Base-by-base conservation (phyloP, 2,329 filamentous ascomycete genomes). In the Colletotrichum theobromicola region DNA sequence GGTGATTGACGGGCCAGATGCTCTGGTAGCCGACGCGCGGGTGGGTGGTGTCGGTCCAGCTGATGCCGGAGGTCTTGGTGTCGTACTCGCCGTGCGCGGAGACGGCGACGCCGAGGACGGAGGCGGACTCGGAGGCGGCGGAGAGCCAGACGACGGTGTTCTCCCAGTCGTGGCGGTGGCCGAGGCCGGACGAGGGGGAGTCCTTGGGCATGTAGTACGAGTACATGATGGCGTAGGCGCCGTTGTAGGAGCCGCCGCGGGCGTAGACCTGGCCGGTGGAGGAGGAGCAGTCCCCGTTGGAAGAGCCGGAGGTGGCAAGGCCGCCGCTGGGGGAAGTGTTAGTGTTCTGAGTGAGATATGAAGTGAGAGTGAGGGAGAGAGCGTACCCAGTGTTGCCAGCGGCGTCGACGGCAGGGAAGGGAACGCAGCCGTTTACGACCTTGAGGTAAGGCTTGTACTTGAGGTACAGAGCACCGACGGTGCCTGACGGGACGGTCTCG, bases 381-480 rank as follows among this genome's bases (percentile, higher is more conserved):
- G 77, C 84, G 74, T 80, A 92, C 90, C 87, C 85, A 18, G 88
- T 92, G 77, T 93, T 86, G 4, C 91, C 91, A 0, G 83, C 80
- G 1, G 85, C 85, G 75, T 93, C 88, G 2, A 93, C 91, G 2
- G 88, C 91, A 0, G 91, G 90, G 78, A 91, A 93, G 0, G 91
- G 90, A 10, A 92, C 90, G 75, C 91, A 93, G 60, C 91, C 91
- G 77, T 90, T 89, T 21, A 86, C 85, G 7, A 92, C 87, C 55
- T 79, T 78, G 35, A 84, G 77, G 72, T 78, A 83, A 13, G 82
- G 82, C 77, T 83, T 82, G 77, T 81, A 83, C 76, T 82, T 83
- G n/a, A 81, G 77, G 64, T 82, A 82, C 32, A 81, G 70, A 28
- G 72, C 68, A 28, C 82, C 82, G 42, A 78, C 75, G 9, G 77